Conservation (phyloP, 495 filamentous ascomycete genomes). For the Lasiosphaeris hirsuta region DNA sequence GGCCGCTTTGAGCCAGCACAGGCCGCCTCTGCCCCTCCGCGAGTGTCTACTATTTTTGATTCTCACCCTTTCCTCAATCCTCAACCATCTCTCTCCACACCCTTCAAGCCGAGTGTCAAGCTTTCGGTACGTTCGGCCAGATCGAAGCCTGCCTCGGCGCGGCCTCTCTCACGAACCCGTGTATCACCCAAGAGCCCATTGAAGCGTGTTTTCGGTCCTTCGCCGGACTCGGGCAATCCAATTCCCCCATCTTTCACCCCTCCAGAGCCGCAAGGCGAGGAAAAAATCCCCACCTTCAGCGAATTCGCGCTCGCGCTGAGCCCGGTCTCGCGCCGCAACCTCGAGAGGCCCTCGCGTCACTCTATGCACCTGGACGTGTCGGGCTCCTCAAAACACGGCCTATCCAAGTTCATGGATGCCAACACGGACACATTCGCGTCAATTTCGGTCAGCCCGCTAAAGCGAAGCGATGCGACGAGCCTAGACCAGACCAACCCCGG, state of each 20-base stretch:
- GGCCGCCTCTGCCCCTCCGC: constrained; percentile 28
- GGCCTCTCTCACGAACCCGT: constrained; percentile 46
- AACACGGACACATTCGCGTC: constrained; percentile 41
- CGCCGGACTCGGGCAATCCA: constrained; percentile 67
- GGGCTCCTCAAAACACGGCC: constrained; percentile 44
- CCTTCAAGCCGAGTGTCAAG: constrained; percentile 45
- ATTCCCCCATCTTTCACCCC: constrained; percentile 41
- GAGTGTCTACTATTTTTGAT: constrained; percentile 20
- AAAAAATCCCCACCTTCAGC: constrained; percentile 45
- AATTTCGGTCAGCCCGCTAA: constrained; percentile 77
- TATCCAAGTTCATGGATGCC: constrained; percentile 45
- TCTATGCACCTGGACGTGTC: constrained; percentile 48
- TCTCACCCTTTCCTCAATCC: constrained; percentile 24
- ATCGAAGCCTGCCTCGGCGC: constrained; percentile 42
- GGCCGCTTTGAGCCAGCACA: constrained; percentile 12
- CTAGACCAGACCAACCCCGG: constrained; percentile 71
- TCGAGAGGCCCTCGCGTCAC: constrained; percentile 43
- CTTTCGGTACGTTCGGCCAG: constrained; percentile 51
- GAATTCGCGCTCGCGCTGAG: constrained; percentile 33
- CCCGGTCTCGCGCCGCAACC: constrained; percentile 40
- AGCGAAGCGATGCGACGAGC: constrained; percentile 88
- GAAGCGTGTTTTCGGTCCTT: constrained; percentile 68
- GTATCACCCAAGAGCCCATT: constrained; percentile 72
- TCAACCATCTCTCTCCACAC: constrained; percentile 31
- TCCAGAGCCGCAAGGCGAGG: constrained; percentile 46